Evolutionary conservation across 1,284 basidiomycete species (phyloP).

Genomic region (Anthracocystis walkeri): DNA sequence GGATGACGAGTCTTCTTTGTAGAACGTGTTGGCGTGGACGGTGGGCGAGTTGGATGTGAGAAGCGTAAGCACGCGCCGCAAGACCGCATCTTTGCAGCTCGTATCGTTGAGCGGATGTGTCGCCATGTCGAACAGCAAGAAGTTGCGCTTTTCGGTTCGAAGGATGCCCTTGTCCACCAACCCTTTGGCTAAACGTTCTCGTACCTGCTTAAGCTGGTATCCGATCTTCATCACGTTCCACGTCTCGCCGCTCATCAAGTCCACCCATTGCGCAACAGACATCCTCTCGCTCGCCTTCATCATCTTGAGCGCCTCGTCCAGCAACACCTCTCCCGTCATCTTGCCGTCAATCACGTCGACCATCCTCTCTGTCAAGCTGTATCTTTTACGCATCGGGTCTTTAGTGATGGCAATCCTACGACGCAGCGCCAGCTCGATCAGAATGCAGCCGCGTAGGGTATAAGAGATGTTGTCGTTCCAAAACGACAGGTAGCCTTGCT

Average conservation of each 20-base stretch:
- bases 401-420: conserved; percentile 58
- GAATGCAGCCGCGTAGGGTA: conserved; percentile 66
- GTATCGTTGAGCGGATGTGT: conserved; percentile 67
- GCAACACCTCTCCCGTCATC: conserved; percentile 65
- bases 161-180: conserved; percentile 69
- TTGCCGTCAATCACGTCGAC: conserved; percentile 65
- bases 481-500: conserved; percentile 73
- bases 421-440: conserved; percentile 67
- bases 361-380: conserved; percentile 50
- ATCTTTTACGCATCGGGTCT: conserved; percentile 52
- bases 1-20: conserved; percentile 54
- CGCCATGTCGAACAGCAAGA: conserved; percentile 69
- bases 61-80: conserved; percentile 61
- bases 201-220: conserved; percentile 68
- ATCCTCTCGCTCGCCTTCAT: conserved; percentile 62
- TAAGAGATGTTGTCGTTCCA: conserved; percentile 70
- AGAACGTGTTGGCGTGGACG: conserved; percentile 54
- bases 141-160: conserved; percentile 69
- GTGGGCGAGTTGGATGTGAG: conserved; percentile 53
- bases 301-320: conserved; percentile 67
- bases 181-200: conserved; percentile 68
- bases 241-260: conserved; percentile 68
- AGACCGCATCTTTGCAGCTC: conserved; percentile 64
- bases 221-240: conserved; percentile 69
- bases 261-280: conserved; percentile 65